phyloP scores from a whole-genome alignment of 2,329 filamentous ascomycete genomes.

The Macrophomina tecta region DNA sequence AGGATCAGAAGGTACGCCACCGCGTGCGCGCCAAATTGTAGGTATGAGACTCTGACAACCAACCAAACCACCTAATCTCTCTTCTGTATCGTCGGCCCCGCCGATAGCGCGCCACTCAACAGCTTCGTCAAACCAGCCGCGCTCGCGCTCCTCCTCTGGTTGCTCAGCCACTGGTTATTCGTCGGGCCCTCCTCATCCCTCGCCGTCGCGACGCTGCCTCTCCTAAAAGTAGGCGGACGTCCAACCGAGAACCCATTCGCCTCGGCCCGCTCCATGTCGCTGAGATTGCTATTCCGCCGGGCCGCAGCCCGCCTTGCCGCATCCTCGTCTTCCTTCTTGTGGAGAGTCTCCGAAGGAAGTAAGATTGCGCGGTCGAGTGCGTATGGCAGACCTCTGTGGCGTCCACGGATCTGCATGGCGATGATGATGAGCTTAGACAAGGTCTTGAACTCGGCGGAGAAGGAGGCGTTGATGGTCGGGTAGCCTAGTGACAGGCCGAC shows the following conservation, averaged over 20 bases:
- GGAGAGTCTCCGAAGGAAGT: slow-evolving; percentile 68
- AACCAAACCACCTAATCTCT: not conserved
- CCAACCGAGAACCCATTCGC: not conserved
- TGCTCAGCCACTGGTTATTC: slow-evolving; percentile 13
- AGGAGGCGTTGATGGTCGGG: slow-evolving; percentile 74
- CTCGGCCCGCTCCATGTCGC: slow-evolving; percentile 31
- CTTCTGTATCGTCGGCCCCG: slow-evolving; percentile 38
- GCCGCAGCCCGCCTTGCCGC: slow-evolving; percentile 48
- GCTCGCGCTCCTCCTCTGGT: slow-evolving; percentile 23
- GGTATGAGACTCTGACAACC: not conserved
- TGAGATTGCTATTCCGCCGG: slow-evolving; percentile 36
- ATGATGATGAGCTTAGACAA: slow-evolving; percentile 71
- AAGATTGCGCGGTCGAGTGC: slow-evolving; percentile 73
- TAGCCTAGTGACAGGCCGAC: slow-evolving; percentile 91
- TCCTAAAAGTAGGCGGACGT: slow-evolving; percentile 3
- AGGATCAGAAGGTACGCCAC: not conserved
- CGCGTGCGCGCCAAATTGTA: not conserved
- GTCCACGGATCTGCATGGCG: slow-evolving; percentile 69
- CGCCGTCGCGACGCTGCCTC: slow-evolving; percentile 6
- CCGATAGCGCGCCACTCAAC: slow-evolving; percentile 38
- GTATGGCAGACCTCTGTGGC: slow-evolving; percentile 70
- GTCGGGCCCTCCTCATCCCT: slow-evolving; percentile 15
- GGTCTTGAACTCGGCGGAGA: slow-evolving; percentile 79
- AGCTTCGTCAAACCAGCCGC: slow-evolving; percentile 33
- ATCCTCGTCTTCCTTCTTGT: slow-evolving; percentile 64